Conservation (phyloP, 2,329 filamentous ascomycete genomes). For the Cercospora sesami region DNA sequence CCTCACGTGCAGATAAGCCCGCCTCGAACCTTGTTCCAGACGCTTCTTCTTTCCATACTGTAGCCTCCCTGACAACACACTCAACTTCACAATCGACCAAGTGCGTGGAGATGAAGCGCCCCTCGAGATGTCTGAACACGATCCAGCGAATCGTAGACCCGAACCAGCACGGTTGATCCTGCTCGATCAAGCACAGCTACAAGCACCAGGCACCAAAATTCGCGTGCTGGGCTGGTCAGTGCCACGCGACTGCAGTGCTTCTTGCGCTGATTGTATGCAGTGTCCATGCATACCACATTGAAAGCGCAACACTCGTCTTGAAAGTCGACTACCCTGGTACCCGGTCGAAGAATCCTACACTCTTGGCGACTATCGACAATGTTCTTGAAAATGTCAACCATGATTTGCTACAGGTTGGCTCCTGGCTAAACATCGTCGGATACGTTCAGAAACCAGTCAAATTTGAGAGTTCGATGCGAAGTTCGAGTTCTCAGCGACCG, state of each 20-base stretch:
- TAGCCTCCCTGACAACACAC: not conserved
- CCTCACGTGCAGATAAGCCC: conserved; percentile 11
- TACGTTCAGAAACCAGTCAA: conserved; percentile 51
- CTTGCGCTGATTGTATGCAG: conserved; percentile 42
- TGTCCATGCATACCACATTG: conserved; percentile 59
- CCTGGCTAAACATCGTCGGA: conserved; percentile 87
- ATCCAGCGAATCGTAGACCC: conserved; percentile 44
- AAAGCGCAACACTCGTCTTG: conserved; percentile 63
- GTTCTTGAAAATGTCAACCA: conserved; percentile 65
- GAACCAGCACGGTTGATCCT: conserved; percentile 57
- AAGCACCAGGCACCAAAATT: conserved; percentile 67
- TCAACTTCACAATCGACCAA: not conserved
- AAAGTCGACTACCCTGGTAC: conserved; percentile 63
- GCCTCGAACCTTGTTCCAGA: conserved; percentile 1
- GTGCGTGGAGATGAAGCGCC: not conserved
- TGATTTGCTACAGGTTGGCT: conserved; percentile 68
- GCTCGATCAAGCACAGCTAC: conserved; percentile 45
- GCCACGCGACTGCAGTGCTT: not conserved
- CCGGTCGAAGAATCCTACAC: conserved; percentile 44
- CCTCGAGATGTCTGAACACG: not conserved
- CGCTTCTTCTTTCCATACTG: not conserved
- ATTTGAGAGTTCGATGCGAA: not conserved
- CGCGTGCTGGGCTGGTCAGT: conserved; percentile 88
- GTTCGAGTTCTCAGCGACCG: not conserved
- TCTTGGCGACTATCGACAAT: conserved; percentile 69